phyloP scores from a whole-genome alignment of 495 filamentous ascomycete genomes.

The Penicillium herquei region DNA sequence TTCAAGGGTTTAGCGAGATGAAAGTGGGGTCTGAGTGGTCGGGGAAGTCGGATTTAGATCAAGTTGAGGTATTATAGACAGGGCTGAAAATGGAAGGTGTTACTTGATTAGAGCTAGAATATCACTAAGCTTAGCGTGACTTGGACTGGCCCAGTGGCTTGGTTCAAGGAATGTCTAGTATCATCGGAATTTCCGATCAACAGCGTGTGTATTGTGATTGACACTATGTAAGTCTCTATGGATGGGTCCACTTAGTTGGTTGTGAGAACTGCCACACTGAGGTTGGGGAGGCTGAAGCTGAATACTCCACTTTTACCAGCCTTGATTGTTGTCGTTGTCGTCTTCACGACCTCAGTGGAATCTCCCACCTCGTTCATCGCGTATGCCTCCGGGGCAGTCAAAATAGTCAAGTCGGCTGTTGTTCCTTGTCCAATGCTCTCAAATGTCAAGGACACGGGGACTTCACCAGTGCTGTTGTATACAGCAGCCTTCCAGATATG shows the following conservation, averaged over 20 bases:
- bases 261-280: slow-evolving; percentile 53
- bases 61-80: not conserved
- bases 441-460: slow-evolving; percentile 53
- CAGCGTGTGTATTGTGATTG: no score
- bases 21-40: not conserved
- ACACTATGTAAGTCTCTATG: no score
- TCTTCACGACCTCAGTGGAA: slow-evolving; percentile 44
- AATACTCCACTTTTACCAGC: slow-evolving; percentile 46
- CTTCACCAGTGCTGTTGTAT: slow-evolving; percentile 58
- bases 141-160: not conserved
- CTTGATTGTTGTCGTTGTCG: slow-evolving; percentile 38
- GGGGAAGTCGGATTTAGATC: not conserved
- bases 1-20: not conserved
- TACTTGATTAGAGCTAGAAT: not conserved
- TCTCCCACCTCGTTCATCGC: slow-evolving; percentile 40
- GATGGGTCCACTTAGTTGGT: slow-evolving; percentile 14
- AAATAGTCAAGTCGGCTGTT: slow-evolving; percentile 53
- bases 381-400: slow-evolving; percentile 49
- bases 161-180: not conserved
- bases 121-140: not conserved
- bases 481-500: slow-evolving; percentile 62
- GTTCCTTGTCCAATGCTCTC: slow-evolving; percentile 47
- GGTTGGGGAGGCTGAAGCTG: slow-evolving; percentile 45
- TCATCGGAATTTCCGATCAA: no score
- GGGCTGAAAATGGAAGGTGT: not conserved